phyloP scores from a whole-genome alignment of 2,329 filamentous ascomycete genomes.

The Rasamsonia emersonii region DNA sequence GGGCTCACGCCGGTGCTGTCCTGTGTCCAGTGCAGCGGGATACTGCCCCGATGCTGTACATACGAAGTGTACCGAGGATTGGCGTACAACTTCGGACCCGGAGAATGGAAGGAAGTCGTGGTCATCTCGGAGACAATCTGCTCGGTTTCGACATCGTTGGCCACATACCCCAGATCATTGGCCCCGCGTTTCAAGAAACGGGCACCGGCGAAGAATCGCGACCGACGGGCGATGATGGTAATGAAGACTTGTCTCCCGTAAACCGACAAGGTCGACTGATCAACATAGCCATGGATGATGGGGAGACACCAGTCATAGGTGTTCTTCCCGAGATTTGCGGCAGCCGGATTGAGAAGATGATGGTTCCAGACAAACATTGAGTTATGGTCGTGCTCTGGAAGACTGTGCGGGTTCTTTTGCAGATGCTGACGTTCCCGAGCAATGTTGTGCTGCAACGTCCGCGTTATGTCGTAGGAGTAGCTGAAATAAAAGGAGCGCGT shows the following conservation, averaged over 20 bases:
- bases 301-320: conserved; percentile 94
- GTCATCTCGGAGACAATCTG: conserved; percentile 93
- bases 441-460: conserved; percentile 87
- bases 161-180: conserved; percentile 91
- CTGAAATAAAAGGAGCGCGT: conserved; percentile 95
- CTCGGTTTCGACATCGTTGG: conserved; percentile 97
- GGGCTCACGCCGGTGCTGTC: conserved; percentile 91
- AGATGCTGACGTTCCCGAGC: conserved; percentile 66
- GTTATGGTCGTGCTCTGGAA: conserved; percentile 72
- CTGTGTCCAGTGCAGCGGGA: conserved; percentile 95
- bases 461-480: conserved; percentile 93
- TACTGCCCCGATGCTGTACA: conserved; percentile 92
- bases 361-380: conserved; percentile 99
- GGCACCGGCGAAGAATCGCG: conserved; percentile 87
- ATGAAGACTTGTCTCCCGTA: conserved; percentile 87
- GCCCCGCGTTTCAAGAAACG: conserved; percentile 89
- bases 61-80: conserved; percentile 93
- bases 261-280: conserved; percentile 76
- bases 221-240: conserved; percentile 85
- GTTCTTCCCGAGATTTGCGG: conserved; percentile 58
- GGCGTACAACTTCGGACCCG: conserved; percentile 73
- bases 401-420: conserved; percentile 52
- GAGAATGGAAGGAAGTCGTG: conserved; percentile 91
- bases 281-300: conserved; percentile 91
- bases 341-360: conserved; percentile 72